A percentile compares a stretch with the other conserved stretches of the same genome.
Evolutionary conservation across 345 rosid species (phyloP).

Genomic region (Angophora floribunda): DNA sequence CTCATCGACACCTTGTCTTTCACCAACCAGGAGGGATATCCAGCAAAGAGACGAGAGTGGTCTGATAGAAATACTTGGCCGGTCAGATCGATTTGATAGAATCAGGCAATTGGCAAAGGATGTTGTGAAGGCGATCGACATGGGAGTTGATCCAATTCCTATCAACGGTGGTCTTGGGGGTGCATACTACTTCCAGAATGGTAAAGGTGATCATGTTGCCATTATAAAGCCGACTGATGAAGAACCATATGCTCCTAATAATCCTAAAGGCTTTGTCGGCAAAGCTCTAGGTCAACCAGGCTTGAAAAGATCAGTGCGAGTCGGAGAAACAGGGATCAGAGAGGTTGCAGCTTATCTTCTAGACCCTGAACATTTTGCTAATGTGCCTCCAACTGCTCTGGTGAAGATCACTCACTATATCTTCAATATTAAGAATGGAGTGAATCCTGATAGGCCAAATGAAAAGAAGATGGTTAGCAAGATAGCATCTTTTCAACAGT

Average conservation of each 20-base stretch:
- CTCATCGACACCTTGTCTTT: slow-evolving; percentile 97
- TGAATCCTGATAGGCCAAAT: slow-evolving; percentile 47
- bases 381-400: slow-evolving; percentile 90
- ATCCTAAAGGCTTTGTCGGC: slow-evolving; percentile 96
- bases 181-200: slow-evolving; percentile 75
- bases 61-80: slow-evolving; percentile 72
- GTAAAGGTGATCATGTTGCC: slow-evolving; percentile 63
- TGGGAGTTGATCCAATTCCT: slow-evolving; percentile 75
- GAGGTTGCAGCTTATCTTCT: slow-evolving; percentile 99
- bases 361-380: slow-evolving; percentile 72
- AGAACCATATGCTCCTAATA: slow-evolving; percentile 98
- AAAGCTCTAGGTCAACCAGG: slow-evolving; percentile 97
- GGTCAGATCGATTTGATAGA: slow-evolving; percentile 35
- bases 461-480: slow-evolving; percentile 76
- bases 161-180: slow-evolving; percentile 95
- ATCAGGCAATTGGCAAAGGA: slow-evolving; percentile 53
- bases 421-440: slow-evolving; percentile 78
- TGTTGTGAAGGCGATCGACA: slow-evolving; percentile 72
- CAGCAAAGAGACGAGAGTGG: slow-evolving; percentile 77
- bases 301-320: slow-evolving; percentile 83
- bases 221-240: slow-evolving; percentile 97
- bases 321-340: slow-evolving; percentile 90
- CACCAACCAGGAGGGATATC: slow-evolving; percentile 71
- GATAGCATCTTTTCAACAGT: slow-evolving; percentile 94
- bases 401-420: slow-evolving; percentile 91